Percentiles rank a stretch among this genome's conserved stretches.
Evolutionary conservation across 148 eudicot genomes (phyloP).

Genomic region (Vaccinium corymbosum): DNA sequence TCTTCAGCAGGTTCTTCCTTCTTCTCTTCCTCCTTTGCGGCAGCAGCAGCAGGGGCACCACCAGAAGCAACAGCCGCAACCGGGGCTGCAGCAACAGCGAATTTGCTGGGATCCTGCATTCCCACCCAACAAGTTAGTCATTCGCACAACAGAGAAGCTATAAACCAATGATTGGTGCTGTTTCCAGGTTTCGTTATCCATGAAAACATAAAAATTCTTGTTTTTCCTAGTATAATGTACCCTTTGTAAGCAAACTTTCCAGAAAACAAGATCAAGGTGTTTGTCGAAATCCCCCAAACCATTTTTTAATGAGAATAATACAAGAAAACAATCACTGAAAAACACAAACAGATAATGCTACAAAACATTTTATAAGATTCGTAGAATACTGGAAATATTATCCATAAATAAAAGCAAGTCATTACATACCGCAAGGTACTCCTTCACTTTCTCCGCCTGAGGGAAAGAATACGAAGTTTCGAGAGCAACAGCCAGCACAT

Average conservation of each 20-base stretch:
- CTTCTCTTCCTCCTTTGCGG: constrained; percentile 27
- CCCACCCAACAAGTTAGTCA: not conserved
- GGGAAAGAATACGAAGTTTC: constrained; percentile 40
- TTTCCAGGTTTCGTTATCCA: not conserved
- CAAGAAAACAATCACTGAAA: not conserved
- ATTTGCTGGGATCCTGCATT: constrained; percentile 43
- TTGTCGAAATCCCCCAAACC: not conserved
- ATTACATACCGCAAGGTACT: constrained; percentile 15
- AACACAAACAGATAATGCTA: not conserved
- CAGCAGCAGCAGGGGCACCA: not conserved
- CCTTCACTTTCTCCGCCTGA: constrained; percentile 45
- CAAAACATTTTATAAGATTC: not conserved
- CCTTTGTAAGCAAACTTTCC: not conserved
- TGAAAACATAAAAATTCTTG: not conserved
- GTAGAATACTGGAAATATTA: not conserved
- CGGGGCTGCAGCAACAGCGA: constrained; percentile 31
- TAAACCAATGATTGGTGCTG: not conserved
- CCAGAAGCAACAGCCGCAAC: constrained; percentile 19
- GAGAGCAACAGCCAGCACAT: constrained; percentile 38
- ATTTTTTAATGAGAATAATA: not conserved
- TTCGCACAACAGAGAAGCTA: not conserved
- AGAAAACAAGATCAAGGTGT: not conserved
- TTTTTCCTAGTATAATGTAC: not conserved
- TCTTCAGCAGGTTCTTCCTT: constrained; percentile 32
- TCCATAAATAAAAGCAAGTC: not conserved